Base-by-base conservation (phyloP, 306 rosid genomes). In the Trifolium repens region DNA sequence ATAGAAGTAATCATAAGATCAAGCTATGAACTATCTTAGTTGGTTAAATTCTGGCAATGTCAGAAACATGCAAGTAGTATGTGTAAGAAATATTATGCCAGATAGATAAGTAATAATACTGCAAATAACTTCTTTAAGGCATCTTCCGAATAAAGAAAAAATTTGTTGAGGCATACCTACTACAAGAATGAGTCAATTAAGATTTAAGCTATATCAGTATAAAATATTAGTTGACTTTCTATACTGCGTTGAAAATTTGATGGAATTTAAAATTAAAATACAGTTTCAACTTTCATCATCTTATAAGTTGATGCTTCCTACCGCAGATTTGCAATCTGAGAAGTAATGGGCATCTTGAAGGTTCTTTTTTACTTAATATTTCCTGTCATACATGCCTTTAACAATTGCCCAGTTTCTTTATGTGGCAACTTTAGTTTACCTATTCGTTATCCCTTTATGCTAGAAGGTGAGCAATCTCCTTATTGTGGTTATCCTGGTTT, bases 401-500 rank as follows among this genome's bases (percentile, higher is more conserved):
- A 66, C 15, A 60, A 83, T 43, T 93, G 96, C 83, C 83, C 34
- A 14, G 13, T 69, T 27, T 71, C 85, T 60, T 19, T 16, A 32
- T 89, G 98, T 17, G 70, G 86, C 22, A 54, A 68, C 78, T 0
- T 16, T 43, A 49, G 62, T 47, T 16, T 81, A 17, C 62, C 72
- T 4, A 65, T 91, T 71, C 89, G 89, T 47, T 93, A 89, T 80
- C 98, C 98, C n/a, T 93, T 93, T 76, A 82, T 64, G 65, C 60
- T 86, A 34, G 59, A 67, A 68, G 52, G 43, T 32, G 64, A 52
- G 12, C 85, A 74, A 74, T 76, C 67, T 16, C 72, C 78, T 34
- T 73, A 64, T 76, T 91, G 96, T 63, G 90, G 93, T 47, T 93
- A 86, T 73, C 93, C 92, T 2, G 97, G 93, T 71, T 93, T 93